Base-by-base conservation (phyloP, 2,329 filamentous ascomycete species). In the Scortechinia acanthostroma region DNA sequence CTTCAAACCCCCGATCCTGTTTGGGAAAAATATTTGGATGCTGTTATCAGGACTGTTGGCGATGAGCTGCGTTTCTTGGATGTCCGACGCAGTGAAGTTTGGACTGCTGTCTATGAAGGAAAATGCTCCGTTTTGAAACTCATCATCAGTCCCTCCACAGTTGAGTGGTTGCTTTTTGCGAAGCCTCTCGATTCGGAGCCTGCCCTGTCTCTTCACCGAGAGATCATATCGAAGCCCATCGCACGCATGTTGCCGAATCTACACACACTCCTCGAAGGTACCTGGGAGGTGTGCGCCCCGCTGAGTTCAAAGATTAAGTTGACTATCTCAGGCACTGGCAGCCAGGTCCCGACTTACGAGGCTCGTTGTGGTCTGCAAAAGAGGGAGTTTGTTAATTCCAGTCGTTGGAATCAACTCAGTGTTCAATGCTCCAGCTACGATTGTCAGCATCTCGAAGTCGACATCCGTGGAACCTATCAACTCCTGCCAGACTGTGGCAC, bases 401-500 rank as follows among this genome's bases (percentile, higher is more conserved):
- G 20, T 15, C 6, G 78, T 2, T 74, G 69, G 54, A 55, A 59
- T 3, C 48, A 55, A 1, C 56, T 81, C 2, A 47, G 57, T 1
- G 55, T 83, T 20, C 45, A 54, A 4, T 54, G 63, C 16, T 45
- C 50, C 2, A 51, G 61, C 14, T 48, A 59, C 2, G 51, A 58
- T 14, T 49, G 56, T 3, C 43, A 51, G 23, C 49, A 51, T 15
- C 53, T 65, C 4, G 61, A 61, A 19, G 42, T 52, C 1, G 59
- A 71, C 44, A 55, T 82, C 10, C 55, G 54, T 2, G 80, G 80
- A 2, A 54, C 54, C 0, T 85, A 81, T 50, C 50, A 62, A 4
- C 60, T 71, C 6, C 59, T 78, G 1, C 70, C 67, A 10, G 58
- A 73, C 4, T 86, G 81, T 51, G 80, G 77, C 3, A 80, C 74